These are phyloP conservation scores for Eucalyptus caleyi DNA, from an alignment of 345 rosid species.

Conservation along the genomic window DNA sequence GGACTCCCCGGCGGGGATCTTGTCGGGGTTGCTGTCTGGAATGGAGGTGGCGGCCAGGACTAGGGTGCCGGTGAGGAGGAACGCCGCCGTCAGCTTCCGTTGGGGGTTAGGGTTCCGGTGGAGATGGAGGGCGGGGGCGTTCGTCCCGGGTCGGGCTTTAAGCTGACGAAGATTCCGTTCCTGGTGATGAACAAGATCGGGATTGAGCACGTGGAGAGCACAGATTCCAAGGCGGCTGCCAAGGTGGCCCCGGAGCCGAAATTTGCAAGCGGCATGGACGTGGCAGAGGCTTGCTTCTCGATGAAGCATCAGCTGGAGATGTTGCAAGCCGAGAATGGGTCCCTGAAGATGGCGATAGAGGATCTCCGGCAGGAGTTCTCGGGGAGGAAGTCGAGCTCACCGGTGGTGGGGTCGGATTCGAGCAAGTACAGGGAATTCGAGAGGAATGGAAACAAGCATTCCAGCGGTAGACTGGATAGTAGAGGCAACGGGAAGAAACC, in stretches of 20 bases:
- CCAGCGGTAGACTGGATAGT: conserved; percentile 12
- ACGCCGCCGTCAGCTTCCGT: conserved; percentile 57
- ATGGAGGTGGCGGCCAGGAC: conserved; percentile 74
- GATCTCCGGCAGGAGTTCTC: conserved; percentile 52
- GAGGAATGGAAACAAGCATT: conserved; percentile 17
- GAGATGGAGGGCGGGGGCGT: conserved; percentile 24
- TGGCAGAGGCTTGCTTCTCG: conserved; percentile 34
- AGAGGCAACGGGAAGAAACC: conserved; percentile 34
- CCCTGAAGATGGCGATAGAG: conserved; percentile 55
- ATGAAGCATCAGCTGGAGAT: conserved; percentile 58
- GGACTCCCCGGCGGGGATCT: conserved; percentile 11
- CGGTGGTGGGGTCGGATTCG: conserved; percentile 11
- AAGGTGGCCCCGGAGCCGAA: conserved; percentile 1
- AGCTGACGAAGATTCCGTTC: conserved; percentile 53
- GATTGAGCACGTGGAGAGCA: conserved; percentile 57
- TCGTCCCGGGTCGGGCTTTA: conserved; percentile 27
- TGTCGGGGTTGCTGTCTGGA: conserved; percentile 39
- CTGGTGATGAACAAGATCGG: conserved; percentile 84
- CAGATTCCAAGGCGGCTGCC: neutral
- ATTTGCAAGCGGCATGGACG: conserved; percentile 6
- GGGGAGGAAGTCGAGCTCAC: conserved; percentile 1
- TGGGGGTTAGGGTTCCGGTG: conserved; percentile 88
- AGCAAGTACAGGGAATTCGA: conserved; percentile 31
- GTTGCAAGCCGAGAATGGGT: conserved; percentile 53
- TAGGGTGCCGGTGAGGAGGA: conserved; percentile 48